Conservation (phyloP, 2,329 filamentous ascomycete species). For the Pseudogymnoascus sp. region DNA sequence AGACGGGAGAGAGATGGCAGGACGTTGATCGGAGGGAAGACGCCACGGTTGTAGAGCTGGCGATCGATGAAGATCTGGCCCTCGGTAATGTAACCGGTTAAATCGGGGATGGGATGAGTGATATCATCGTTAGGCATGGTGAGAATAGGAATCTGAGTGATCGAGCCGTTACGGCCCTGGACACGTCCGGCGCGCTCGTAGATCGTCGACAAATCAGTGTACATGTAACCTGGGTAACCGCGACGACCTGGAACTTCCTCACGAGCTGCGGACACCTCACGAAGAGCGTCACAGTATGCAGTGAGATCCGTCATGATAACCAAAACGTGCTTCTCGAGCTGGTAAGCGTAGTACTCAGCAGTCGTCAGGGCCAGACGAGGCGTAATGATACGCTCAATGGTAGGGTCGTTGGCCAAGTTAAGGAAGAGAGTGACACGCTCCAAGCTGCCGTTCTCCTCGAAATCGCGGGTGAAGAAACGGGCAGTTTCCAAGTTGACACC, state of each 20-base stretch:
- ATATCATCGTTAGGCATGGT: constrained; percentile 99
- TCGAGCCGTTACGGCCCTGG: constrained; percentile 90
- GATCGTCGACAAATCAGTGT: constrained; percentile 99
- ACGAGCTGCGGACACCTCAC: constrained; percentile 94
- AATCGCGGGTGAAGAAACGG: constrained; percentile 96
- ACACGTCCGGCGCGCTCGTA: constrained; percentile 99
- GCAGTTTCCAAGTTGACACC: constrained; percentile 99
- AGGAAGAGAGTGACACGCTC: constrained; percentile 96
- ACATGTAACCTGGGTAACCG: constrained; percentile 99
- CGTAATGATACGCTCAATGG: constrained; percentile 99
- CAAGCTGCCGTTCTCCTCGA: constrained; percentile 98
- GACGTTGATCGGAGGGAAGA: constrained; percentile 98
- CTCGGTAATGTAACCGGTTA: constrained; percentile 98
- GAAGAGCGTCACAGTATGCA: constrained; percentile 95
- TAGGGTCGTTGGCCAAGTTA: constrained; percentile 98
- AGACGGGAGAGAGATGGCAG: constrained; percentile 94
- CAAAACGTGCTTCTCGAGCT: constrained; percentile 98
- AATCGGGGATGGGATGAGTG: constrained; percentile 95
- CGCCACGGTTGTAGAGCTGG: constrained; percentile 86
- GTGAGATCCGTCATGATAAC: constrained; percentile 98
- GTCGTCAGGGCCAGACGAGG: constrained; percentile 96
- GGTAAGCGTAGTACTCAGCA: constrained; percentile 99
- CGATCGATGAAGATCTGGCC: constrained; percentile 98
- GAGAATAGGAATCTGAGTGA: constrained; percentile 97
- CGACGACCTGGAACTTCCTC: constrained; percentile 98